Conservation (phyloP, 192 early-diverging fungal species). For the Mortierella antarctica region DNA sequence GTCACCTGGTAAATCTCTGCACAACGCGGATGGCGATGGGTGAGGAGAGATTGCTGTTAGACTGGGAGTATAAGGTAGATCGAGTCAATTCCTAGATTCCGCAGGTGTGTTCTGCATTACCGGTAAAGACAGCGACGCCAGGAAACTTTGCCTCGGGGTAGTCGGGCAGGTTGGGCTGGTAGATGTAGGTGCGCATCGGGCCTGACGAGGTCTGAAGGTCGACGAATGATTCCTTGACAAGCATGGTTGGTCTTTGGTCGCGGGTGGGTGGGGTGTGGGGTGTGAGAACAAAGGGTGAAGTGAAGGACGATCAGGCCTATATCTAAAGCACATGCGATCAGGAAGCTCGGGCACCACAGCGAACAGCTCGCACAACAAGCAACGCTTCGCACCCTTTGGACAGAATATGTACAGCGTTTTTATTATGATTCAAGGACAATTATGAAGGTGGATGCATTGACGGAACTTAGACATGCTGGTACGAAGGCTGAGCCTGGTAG, state of each 20-base stretch:
- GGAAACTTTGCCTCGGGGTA: slow-evolving; percentile 65
- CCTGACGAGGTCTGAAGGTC: slow-evolving; percentile 59
- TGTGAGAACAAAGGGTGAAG: background rate
- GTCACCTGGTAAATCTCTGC: slow-evolving; percentile 75
- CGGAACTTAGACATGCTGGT: slow-evolving; percentile 36
- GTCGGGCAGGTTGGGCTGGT: slow-evolving; percentile 64
- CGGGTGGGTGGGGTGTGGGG: background rate
- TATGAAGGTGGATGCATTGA: too few relatives aligned
- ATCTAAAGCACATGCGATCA: slow-evolving; percentile 13
- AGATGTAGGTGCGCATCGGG: slow-evolving; percentile 65
- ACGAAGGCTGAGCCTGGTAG: slow-evolving; percentile 27
- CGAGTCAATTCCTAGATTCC: too few relatives aligned
- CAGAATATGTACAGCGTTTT: background rate
- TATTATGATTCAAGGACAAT: background rate
- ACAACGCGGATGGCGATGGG: background rate
- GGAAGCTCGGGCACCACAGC: too few relatives aligned
- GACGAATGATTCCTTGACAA: slow-evolving; percentile 61
- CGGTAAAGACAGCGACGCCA: slow-evolving; percentile 55
- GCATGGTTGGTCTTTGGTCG: slow-evolving; percentile 36
- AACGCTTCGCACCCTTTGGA: background rate
- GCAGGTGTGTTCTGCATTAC: slow-evolving; percentile 4
- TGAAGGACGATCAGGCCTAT: background rate
- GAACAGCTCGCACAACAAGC: too few relatives aligned
- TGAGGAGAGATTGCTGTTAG: too few relatives aligned
- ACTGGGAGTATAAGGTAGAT: too few relatives aligned